phyloP scores from a whole-genome alignment of 176 grass and related monocot species.

The Oryza brachyantha region DNA sequence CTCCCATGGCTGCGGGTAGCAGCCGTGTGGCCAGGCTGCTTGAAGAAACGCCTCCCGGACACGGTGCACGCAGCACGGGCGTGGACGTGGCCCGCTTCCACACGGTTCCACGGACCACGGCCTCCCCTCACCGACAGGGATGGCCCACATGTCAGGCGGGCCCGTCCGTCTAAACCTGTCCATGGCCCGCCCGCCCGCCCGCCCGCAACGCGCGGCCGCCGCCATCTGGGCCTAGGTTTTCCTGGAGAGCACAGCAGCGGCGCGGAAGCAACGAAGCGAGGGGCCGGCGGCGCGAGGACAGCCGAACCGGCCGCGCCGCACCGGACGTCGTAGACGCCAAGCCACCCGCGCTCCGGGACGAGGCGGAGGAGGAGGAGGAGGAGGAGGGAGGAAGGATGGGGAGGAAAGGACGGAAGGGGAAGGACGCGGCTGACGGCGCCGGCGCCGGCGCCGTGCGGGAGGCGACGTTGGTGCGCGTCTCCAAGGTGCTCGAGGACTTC shows the following conservation, averaged over 20 bases:
- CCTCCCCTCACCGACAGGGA: not conserved
- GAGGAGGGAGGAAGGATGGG: conserved; percentile 29
- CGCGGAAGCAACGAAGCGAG: not conserved
- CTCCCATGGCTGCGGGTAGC: no score
- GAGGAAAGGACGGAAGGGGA: conserved; percentile 30
- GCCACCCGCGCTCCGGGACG: not conserved
- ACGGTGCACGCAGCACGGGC: no score
- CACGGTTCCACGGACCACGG: not conserved
- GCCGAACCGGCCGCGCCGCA: not conserved
- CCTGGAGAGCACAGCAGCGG: conserved; percentile 19
- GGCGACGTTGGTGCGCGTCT: conserved; percentile 38
- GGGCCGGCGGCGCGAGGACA: not conserved
- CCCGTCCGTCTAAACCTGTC: not conserved
- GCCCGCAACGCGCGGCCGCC: not conserved
- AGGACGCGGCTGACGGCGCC: not conserved
- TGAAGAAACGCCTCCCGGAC: no score
- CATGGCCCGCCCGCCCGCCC: not conserved
- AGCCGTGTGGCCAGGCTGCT: no score
- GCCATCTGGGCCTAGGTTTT: conserved; percentile 46
- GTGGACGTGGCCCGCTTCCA: conserved; percentile 5
- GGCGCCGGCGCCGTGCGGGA: conserved; percentile 26
- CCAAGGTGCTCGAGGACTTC: conserved; percentile 55
- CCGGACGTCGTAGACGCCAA: conserved; percentile 9
- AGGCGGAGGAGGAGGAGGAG: not conserved
- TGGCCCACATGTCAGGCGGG: conserved; percentile 12